These are phyloP conservation scores for Saccharomycopsis hybrid DNA, from an alignment of 1,139 yeast species.

Conservation along the genomic window DNA sequence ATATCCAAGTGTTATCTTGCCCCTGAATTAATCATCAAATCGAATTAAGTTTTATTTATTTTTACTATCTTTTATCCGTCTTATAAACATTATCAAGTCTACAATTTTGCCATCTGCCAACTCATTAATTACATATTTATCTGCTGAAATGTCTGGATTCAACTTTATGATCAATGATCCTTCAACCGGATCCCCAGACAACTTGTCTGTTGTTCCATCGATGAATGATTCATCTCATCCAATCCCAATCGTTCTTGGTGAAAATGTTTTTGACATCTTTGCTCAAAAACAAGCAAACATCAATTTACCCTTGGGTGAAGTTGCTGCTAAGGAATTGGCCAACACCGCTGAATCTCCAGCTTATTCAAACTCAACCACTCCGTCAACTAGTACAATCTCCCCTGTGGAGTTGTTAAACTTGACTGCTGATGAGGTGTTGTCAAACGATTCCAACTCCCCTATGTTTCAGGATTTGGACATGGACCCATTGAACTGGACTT, in stretches of 20 bases:
- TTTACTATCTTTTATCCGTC: no score
- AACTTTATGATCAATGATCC: slow-evolving; percentile 16
- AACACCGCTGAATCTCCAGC: slow-evolving; percentile 14
- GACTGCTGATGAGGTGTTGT: slow-evolving; percentile 20
- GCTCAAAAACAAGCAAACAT: slow-evolving; percentile 10
- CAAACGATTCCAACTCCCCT: slow-evolving; percentile 46
- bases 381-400: slow-evolving; percentile 15
- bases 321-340: slow-evolving; percentile 15
- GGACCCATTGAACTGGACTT: slow-evolving; percentile 53
- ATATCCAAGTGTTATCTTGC: no score
- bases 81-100: no score
- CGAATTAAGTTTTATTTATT: no score
- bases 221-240: slow-evolving; percentile 8
- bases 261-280: slow-evolving; percentile 20
- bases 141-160: slow-evolving; percentile 14
- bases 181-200: slow-evolving; percentile 1
- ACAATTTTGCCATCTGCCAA: no score
- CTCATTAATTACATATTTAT: no score
- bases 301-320: slow-evolving; percentile 14
- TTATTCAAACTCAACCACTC: slow-evolving; percentile 4
- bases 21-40: no score
- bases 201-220: neutral
- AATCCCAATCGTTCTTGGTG: slow-evolving; percentile 20
- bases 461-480: slow-evolving; percentile 54
- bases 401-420: slow-evolving; percentile 16